phyloP scores from a whole-genome alignment of 2,329 filamentous ascomycete genomes.

The Arthroderma sp. region DNA sequence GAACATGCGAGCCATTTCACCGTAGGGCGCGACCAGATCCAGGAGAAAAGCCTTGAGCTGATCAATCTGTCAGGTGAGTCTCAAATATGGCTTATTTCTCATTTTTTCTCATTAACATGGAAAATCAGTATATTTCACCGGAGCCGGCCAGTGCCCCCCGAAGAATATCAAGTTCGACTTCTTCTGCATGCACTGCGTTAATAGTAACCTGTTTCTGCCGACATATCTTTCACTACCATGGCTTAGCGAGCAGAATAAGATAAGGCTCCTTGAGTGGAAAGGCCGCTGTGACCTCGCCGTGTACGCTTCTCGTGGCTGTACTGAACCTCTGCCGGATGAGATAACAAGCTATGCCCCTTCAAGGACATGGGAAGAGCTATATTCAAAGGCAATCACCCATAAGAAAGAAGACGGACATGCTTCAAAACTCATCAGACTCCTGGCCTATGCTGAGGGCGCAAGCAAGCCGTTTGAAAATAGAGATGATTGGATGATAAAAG shows the following conservation, averaged over 20 bases:
- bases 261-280: constrained; percentile 68
- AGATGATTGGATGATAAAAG: constrained; percentile 23
- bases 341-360: constrained; percentile 48
- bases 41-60: constrained; percentile 52
- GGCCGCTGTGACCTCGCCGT: constrained; percentile 59
- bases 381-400: constrained; percentile 32
- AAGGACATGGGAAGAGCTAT: constrained; percentile 32
- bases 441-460: constrained; percentile 50
- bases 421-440: constrained; percentile 58
- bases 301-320: constrained; percentile 56
- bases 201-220: constrained; percentile 59
- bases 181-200: constrained; percentile 67
- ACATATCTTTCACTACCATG: constrained; percentile 48
- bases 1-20: constrained; percentile 46
- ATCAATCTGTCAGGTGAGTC: constrained; percentile 46
- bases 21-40: constrained; percentile 44
- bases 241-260: constrained; percentile 48
- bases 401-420: constrained; percentile 65
- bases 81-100: background rate
- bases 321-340: constrained; percentile 45
- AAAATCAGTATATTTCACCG: constrained; percentile 39
- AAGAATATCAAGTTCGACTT: constrained; percentile 70
- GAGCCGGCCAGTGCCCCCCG: constrained; percentile 48
- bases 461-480: constrained; percentile 24
- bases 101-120: background rate